Base-by-base conservation (phyloP, 164 flowering plant genomes). In the Echeveria elegans region DNA sequence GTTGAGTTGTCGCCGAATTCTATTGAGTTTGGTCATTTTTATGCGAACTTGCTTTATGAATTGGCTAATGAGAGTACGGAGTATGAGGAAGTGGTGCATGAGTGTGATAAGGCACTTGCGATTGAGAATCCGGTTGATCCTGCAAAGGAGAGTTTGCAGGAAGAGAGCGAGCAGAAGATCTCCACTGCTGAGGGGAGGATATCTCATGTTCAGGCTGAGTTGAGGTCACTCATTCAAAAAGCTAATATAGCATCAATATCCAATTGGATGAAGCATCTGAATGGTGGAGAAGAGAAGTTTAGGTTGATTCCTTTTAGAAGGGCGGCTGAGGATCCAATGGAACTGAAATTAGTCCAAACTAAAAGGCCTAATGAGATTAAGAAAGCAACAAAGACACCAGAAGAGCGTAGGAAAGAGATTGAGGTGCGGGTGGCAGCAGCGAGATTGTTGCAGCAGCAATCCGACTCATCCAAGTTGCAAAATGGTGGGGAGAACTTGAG, bases 351-450 rank as follows among this genome's bases (percentile, higher is more conserved):
- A 61, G 82, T 82, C 47, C 92, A 85, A 68, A 47, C 82, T 29
- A 80, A 84, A 70, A 77, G 90, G 65, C 91, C 94, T 0, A 95
- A 92, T 79, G 99, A 95, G 84, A 95, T 95, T 28, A 92, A 89
- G 81, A 95, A 95, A 76, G 96, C 88, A 4, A 90, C 83, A 14
- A 95, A 90, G 85, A 95, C 99, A 0, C 82, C 79, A 0, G 97
- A 92, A 70, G 99, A 95, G 77, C 69, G 91, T 38, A 81, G 97
- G 72, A 95, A 88, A 70, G 97, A 95, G 84, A 85, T 95, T 76
- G 97, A 95, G 78, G 99, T 92, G 38, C 82, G 97, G 65, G 97
- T 95, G 26, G 96, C 97, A 68, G 99, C 99, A 8, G 97, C 96
- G 0, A 86, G 90, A 77, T 74, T 95, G 69, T 66, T 95, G 83